Percentiles rank a stretch among this genome's conserved stretches.
Evolutionary conservation across 768 basidiomycete genomes (phyloP).

Genomic region (Pleurotus citrinopileatus): DNA sequence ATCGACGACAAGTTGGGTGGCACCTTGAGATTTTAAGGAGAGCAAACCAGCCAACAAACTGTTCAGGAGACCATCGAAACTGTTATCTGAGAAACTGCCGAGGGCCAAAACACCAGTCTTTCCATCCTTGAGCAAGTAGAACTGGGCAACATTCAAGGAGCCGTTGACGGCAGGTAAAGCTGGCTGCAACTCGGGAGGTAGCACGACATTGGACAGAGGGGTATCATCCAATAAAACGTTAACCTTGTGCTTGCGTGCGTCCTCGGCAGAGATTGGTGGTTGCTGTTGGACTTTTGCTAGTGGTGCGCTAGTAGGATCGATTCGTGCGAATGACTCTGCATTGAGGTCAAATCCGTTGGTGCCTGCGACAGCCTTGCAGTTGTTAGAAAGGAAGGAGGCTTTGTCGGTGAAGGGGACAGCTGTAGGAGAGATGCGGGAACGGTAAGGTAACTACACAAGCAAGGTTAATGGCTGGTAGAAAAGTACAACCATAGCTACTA

Average conservation of each 20-base stretch:
- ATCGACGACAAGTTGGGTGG: constrained; percentile 54
- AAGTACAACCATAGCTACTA: neutral
- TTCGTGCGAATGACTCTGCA: constrained; percentile 12
- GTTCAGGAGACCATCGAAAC: constrained; percentile 37
- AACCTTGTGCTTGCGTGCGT: constrained; percentile 34
- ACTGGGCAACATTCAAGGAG: constrained; percentile 51
- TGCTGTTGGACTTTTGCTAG: constrained; percentile 38
- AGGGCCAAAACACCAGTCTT: constrained; percentile 55
- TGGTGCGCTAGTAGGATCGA: constrained; percentile 19
- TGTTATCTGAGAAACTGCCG: constrained; percentile 51
- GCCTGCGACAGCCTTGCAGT: constrained; percentile 43
- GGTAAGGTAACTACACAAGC: constrained; percentile 48
- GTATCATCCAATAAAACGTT: constrained; percentile 48
- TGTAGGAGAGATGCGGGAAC: constrained; percentile 46
- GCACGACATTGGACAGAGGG: constrained; percentile 41
- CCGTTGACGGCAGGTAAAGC: constrained; percentile 32
- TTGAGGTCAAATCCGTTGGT: constrained; percentile 50
- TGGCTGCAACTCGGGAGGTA: constrained; percentile 39
- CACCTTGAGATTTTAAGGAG: constrained; percentile 44
- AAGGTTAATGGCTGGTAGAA: constrained; percentile 1
- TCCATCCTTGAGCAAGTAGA: constrained; percentile 50
- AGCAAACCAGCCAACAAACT: constrained; percentile 45
- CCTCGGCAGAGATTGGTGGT: constrained; percentile 26
- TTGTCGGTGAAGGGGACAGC: constrained; percentile 46
- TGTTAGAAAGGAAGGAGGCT: constrained; percentile 46